Conservation (phyloP, 331 rosid genomes). For the Cydonia oblonga region DNA sequence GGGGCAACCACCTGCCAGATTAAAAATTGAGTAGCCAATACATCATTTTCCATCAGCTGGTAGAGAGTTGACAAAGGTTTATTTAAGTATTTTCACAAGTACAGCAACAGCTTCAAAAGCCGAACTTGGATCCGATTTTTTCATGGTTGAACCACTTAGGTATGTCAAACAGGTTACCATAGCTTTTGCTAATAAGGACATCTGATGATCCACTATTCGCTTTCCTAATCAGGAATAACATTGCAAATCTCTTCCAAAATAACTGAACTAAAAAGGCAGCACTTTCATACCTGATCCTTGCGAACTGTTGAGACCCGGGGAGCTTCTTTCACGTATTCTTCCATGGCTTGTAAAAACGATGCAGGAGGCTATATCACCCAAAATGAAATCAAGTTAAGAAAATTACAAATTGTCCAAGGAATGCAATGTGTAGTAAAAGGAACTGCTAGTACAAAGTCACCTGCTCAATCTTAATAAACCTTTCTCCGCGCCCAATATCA, state of each 20-base stretch:
- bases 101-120: neutral
- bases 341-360: conserved; percentile 97
- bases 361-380: conserved; percentile 70
- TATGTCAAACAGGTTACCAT: neutral
- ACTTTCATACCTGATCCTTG: conserved; percentile 64
- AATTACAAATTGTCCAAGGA: neutral
- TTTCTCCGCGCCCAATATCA: conserved; percentile 89
- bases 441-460: conserved; percentile 26
- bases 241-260: neutral
- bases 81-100: neutral
- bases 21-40: neutral
- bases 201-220: neutral
- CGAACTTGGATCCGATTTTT: neutral
- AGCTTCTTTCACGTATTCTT: conserved; percentile 89
- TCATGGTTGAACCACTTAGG: neutral
- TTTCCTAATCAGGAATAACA: neutral
- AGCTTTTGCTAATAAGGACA: neutral
- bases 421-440: conserved; percentile 5
- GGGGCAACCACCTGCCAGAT: conserved; percentile 48
- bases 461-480: conserved; percentile 88
- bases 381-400: conserved; percentile 1
- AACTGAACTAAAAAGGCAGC: neutral
- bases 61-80: neutral
- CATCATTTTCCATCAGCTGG: neutral
- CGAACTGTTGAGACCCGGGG: conserved; percentile 56